Evolutionary conservation across 169 alveolate genomes (phyloP).

Genomic region (Cryptosporidium ryanae): DNA sequence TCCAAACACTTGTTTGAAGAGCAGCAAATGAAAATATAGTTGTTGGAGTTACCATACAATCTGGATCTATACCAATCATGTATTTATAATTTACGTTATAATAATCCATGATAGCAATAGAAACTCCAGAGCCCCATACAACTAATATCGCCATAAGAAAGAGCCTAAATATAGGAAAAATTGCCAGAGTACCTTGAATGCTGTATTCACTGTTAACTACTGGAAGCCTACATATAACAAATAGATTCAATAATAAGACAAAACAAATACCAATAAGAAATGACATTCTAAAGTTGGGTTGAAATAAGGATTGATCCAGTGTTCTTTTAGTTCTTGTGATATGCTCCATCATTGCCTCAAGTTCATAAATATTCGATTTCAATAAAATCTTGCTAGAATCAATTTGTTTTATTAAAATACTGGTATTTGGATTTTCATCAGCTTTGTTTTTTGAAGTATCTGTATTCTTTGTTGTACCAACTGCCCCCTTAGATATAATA

Average conservation of each 20-base stretch:
- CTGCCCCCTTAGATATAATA: conserved; percentile 17
- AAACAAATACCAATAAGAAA: conserved; percentile 76
- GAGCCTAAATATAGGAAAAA: conserved; percentile 78
- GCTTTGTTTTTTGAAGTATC: background rate
- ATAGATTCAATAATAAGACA: conserved; percentile 65
- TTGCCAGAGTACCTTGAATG: conserved; percentile 74
- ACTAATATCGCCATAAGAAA: conserved; percentile 77
- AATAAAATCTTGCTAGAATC: background rate
- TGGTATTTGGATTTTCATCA: conserved; percentile 2
- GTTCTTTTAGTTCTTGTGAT: conserved; percentile 50
- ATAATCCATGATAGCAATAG: conserved; percentile 81
- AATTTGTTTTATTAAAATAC: conserved; percentile 14
- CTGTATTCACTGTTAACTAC: conserved; percentile 44
- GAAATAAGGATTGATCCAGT: conserved; percentile 71
- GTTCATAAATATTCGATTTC: conserved; percentile 68
- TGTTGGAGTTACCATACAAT: conserved; percentile 77
- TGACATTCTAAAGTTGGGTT: conserved; percentile 75
- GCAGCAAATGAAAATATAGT: conserved; percentile 81
- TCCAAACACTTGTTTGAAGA: conserved; percentile 78
- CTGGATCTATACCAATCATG: conserved; percentile 82
- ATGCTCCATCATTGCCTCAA: conserved; percentile 78
- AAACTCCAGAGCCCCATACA: conserved; percentile 82
- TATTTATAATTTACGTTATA: conserved; percentile 84
- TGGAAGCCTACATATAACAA: conserved; percentile 74
- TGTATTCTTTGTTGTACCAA: background rate